phyloP scores from a whole-genome alignment of 805 yeast species.

The Yarrowia sp. region DNA sequence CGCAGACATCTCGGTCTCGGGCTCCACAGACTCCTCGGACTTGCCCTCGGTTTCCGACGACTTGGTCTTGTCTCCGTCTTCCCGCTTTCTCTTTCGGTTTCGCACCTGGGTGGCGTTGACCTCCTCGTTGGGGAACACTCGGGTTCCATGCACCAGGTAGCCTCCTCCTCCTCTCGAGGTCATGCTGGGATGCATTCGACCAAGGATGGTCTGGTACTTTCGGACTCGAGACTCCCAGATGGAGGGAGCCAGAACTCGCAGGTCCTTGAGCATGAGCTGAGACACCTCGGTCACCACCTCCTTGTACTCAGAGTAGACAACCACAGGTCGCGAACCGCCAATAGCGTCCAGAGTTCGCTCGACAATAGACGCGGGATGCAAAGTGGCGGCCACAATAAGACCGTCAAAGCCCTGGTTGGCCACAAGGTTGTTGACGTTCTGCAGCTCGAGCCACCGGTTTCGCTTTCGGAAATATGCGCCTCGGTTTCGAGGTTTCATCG shows the following conservation, averaged over 20 bases:
- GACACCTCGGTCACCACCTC: constrained; percentile 80
- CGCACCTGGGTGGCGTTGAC: constrained; percentile 38
- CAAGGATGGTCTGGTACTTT: constrained; percentile 90
- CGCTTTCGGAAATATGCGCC: constrained; percentile 72
- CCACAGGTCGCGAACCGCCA: constrained; percentile 88
- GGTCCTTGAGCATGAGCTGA: constrained; percentile 68
- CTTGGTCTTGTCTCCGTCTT: constrained; percentile 25
- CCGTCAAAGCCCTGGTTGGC: constrained; percentile 71
- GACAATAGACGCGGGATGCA: constrained; percentile 70
- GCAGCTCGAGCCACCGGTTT: constrained; percentile 56
- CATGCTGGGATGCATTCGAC: constrained; percentile 94
- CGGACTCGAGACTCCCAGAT: constrained; percentile 83
- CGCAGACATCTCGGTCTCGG: constrained; percentile 9
- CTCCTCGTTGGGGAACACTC: constrained; percentile 67
- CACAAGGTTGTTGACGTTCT: constrained; percentile 55
- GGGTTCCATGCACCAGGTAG: constrained; percentile 75
- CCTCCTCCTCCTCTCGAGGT: constrained; percentile 94
- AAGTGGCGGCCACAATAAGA: constrained; percentile 72
- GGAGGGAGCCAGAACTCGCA: constrained; percentile 79
- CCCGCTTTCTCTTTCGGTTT: constrained; percentile 25
- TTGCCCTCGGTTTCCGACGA: constrained; percentile 13
- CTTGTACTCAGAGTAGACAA: constrained; percentile 79
- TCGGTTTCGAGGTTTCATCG: constrained; percentile 64
- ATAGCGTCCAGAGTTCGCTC: constrained; percentile 67
- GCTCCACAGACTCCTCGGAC: constrained; percentile 17